Evolutionary conservation across 2,329 filamentous ascomycete genomes (phyloP).

Genomic region (Daldinia sp.): DNA sequence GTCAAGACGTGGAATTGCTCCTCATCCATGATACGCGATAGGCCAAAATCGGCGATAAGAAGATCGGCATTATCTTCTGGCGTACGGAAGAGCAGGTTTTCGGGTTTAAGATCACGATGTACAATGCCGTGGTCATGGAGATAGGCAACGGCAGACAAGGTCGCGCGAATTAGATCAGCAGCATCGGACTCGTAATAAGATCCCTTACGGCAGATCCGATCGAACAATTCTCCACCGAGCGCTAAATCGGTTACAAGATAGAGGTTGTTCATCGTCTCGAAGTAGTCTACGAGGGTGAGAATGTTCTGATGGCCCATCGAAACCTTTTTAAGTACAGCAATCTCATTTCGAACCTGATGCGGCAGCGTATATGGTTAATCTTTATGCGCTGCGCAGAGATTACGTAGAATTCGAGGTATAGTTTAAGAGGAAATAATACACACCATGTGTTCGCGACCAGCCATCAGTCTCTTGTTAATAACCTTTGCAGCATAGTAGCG

Average conservation of each 20-base stretch:
- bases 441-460: constrained; percentile 98
- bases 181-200: constrained; percentile 99
- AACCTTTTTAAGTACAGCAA: constrained; percentile 96
- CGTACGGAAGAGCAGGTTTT: constrained; percentile 95
- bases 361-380: constrained; percentile 14
- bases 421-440: constrained; percentile 40
- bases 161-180: constrained; percentile 92
- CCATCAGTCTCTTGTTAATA: constrained; percentile 99
- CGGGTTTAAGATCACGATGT: constrained; percentile 96
- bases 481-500: constrained; percentile 99
- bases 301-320: constrained; percentile 99
- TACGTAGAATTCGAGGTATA: not conserved
- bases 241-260: constrained; percentile 98
- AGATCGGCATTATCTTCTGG: constrained; percentile 98
- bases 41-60: constrained; percentile 95
- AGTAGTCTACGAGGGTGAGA: constrained; percentile 96
- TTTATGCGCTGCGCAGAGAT: constrained; percentile 1
- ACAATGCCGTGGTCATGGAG: constrained; percentile 99
- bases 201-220: constrained; percentile 98
- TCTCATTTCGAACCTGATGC: constrained; percentile 92
- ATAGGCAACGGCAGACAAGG: constrained; percentile 96
- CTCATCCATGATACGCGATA: constrained; percentile 98
- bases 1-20: constrained; percentile 98
- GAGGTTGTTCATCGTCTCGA: constrained; percentile 99
- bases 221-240: constrained; percentile 95